Conservation (phyloP, 331 rosid genomes). For the Cucumis variabilis region DNA sequence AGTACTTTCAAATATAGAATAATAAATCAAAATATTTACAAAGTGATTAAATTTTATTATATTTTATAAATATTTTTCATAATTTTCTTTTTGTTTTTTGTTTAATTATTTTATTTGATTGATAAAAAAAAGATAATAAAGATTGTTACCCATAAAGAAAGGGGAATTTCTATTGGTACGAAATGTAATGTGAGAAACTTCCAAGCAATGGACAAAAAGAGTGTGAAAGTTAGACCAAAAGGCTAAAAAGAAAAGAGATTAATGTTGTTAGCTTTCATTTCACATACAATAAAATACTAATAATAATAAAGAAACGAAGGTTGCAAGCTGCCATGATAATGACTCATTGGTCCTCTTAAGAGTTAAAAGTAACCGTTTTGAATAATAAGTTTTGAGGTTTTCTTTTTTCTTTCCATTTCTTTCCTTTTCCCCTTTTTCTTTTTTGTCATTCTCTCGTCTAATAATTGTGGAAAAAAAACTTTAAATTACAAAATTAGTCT, state of each 20-base stretch:
- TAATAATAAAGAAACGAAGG: neutral
- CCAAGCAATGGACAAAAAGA: neutral
- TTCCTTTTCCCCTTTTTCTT: neutral
- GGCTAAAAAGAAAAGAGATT: neutral
- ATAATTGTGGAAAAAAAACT: too few relatives aligned
- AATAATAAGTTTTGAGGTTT: neutral
- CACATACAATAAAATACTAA: neutral
- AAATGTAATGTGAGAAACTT: neutral
- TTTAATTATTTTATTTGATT: too few relatives aligned
- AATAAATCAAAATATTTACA: too few relatives aligned
- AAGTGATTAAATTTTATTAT: too few relatives aligned
- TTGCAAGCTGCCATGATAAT: conserved; percentile 16
- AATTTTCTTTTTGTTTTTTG: too few relatives aligned
- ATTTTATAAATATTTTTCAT: too few relatives aligned
- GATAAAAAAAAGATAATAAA: neutral
- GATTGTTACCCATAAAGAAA: neutral
- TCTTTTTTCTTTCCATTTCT: neutral
- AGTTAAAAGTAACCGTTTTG: neutral
- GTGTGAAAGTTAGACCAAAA: conserved; percentile 16
- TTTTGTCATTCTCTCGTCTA: too few relatives aligned
- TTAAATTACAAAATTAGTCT: too few relatives aligned
- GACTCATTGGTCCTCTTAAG: conserved; percentile 6
- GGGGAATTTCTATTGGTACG: neutral
- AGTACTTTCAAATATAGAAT: too few relatives aligned
- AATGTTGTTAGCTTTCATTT: neutral